A percentile compares a stretch with the other conserved stretches of the same genome.
Evolutionary conservation across 2,329 filamentous ascomycete genomes (phyloP).

Genomic region (Aspergillus awamori): DNA sequence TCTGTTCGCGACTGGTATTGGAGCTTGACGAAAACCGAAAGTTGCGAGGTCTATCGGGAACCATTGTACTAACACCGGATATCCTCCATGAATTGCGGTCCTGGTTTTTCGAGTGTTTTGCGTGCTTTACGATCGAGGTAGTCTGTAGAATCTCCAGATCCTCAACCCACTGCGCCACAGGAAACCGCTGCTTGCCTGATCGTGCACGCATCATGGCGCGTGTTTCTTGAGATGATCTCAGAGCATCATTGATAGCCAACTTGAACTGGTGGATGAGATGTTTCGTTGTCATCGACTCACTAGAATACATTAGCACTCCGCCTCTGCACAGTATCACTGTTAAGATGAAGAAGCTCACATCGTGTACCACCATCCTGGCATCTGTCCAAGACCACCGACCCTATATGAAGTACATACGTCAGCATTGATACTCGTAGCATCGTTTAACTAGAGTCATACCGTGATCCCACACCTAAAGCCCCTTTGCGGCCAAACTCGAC

Average conservation of each 20-base stretch:
- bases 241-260: slow-evolving; percentile 60
- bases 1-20: slow-evolving; percentile 1
- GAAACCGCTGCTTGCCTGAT: slow-evolving; percentile 66
- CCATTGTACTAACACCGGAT: slow-evolving; percentile 30
- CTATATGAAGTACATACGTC: slow-evolving; percentile 25
- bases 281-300: slow-evolving; percentile 62
- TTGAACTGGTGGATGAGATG: slow-evolving; percentile 68
- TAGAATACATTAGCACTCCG: background rate
- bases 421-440: background rate
- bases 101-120: slow-evolving; percentile 43
- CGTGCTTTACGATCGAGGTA: slow-evolving; percentile 60
- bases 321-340: background rate
- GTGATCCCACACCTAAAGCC: slow-evolving; percentile 65
- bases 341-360: slow-evolving; percentile 38
- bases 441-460: background rate
- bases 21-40: background rate
- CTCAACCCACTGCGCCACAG: slow-evolving; percentile 67
- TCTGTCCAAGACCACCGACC: slow-evolving; percentile 67
- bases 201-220: slow-evolving; percentile 65
- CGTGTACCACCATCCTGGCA: slow-evolving; percentile 72
- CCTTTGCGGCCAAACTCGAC: slow-evolving; percentile 70
- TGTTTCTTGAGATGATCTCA: slow-evolving; percentile 58
- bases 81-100: slow-evolving; percentile 33
- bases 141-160: slow-evolving; percentile 64
- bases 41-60: background rate